Evolutionary conservation across 2,329 filamentous ascomycete genomes (phyloP).

Genomic region (Aspergillus udagawae): DNA sequence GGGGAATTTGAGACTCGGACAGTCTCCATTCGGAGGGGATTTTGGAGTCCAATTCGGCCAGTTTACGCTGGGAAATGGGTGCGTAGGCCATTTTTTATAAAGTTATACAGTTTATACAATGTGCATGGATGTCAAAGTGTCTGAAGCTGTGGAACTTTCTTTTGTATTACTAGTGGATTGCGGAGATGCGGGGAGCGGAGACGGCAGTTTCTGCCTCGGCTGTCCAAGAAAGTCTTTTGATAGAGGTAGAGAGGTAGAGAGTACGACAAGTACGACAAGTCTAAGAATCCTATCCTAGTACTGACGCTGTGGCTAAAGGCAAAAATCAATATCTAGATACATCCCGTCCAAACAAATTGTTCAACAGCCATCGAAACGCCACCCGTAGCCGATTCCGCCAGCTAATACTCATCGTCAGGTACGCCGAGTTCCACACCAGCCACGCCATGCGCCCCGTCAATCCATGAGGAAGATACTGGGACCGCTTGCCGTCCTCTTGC

Average conservation of each 20-base stretch:
- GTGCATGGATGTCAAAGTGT: neutral
- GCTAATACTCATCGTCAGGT: slow-evolving; percentile 45
- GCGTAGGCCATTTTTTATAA: slow-evolving; percentile 17
- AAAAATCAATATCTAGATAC: slow-evolving; percentile 41
- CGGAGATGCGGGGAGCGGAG: neutral
- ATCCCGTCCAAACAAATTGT: slow-evolving; percentile 42
- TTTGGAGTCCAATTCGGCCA: slow-evolving; percentile 31
- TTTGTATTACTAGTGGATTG: neutral
- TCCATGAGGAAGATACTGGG: slow-evolving; percentile 32
- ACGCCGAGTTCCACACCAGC: slow-evolving; percentile 44
- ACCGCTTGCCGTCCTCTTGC: slow-evolving; percentile 15
- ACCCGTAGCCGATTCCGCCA: slow-evolving; percentile 44
- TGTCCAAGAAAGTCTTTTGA: neutral
- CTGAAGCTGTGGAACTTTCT: neutral
- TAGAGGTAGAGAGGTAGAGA: no score
- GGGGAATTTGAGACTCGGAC: slow-evolving; percentile 27
- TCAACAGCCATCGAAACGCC: slow-evolving; percentile 40
- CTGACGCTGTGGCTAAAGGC: neutral
- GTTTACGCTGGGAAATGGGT: slow-evolving; percentile 36
- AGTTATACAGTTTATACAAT: no score
- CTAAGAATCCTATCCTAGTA: no score
- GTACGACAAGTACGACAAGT: no score
- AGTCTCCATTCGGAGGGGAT: slow-evolving; percentile 41
- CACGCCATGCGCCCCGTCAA: slow-evolving; percentile 39
- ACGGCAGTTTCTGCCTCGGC: neutral